These are phyloP conservation scores for Lasiosphaeria miniovina DNA, from an alignment of 495 filamentous ascomycete genomes.

Conservation along the genomic window DNA sequence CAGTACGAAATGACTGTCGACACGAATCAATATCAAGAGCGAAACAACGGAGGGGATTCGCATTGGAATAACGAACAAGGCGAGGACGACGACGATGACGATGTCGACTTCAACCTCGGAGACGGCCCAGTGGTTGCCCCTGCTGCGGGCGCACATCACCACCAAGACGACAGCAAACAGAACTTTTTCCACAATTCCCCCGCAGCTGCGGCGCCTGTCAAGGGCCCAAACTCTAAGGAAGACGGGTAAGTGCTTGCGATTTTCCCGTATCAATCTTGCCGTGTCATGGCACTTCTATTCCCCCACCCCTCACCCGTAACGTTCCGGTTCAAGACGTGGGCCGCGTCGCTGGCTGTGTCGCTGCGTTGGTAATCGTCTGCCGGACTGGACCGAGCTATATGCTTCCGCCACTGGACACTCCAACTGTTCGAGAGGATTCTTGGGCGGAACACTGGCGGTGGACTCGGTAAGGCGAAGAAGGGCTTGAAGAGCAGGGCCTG, in stretches of 20 bases:
- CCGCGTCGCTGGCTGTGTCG: background rate
- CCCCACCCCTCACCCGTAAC: background rate
- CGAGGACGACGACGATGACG: slow-evolving; percentile 65
- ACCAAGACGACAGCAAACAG: slow-evolving; percentile 27
- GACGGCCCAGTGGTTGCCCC: slow-evolving; percentile 31
- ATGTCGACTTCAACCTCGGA: slow-evolving; percentile 56
- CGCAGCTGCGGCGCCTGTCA: slow-evolving; percentile 20
- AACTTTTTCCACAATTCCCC: slow-evolving; percentile 27
- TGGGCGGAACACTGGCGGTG: slow-evolving; percentile 11
- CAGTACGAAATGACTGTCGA: slow-evolving; percentile 54
- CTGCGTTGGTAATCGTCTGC: background rate
- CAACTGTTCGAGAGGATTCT: slow-evolving; percentile 3
- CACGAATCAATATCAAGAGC: slow-evolving; percentile 17
- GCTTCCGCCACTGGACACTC: background rate
- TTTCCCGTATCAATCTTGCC: slow-evolving; percentile 15
- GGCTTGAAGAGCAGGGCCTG: slow-evolving; percentile 13
- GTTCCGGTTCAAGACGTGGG: too few species aligned
- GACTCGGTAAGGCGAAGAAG: slow-evolving; percentile 2
- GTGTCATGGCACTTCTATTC: slow-evolving; percentile 1
- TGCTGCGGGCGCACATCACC: slow-evolving; percentile 33
- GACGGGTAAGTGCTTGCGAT: slow-evolving; percentile 84
- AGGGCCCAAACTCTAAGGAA: slow-evolving; percentile 80
- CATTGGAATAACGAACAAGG: slow-evolving; percentile 52
- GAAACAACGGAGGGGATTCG: slow-evolving; percentile 44
- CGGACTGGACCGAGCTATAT: background rate